Evolutionary conservation across 345 rosid species (phyloP).

Genomic region (Sapria himalayana): DNA sequence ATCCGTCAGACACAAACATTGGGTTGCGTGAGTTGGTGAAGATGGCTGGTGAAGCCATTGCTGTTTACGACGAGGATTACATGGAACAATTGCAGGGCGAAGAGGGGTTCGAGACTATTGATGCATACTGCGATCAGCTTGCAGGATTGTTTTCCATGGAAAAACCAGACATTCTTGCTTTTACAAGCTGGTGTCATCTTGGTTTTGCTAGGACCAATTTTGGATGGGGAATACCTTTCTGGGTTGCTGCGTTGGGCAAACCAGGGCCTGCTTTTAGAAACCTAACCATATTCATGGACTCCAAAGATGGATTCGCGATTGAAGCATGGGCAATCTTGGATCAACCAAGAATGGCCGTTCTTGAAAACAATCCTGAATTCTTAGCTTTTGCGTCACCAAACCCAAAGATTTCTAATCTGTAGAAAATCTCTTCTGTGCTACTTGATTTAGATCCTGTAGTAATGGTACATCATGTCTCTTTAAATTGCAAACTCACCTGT

Average conservation of each 20-base stretch:
- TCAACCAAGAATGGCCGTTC: neutral
- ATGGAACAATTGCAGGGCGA: neutral
- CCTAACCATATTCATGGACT: slow-evolving; percentile 5
- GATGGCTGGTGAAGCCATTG: slow-evolving; percentile 4
- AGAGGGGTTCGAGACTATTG: neutral
- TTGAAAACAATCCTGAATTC: slow-evolving; percentile 7
- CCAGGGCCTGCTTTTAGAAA: slow-evolving; percentile 5
- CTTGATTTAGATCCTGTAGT: no score
- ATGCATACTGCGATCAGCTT: neutral
- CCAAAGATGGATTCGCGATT: slow-evolving; percentile 4
- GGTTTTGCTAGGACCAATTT: no score
- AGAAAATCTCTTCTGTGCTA: no score
- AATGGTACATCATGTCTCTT: no score
- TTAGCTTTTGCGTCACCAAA: slow-evolving; percentile 10
- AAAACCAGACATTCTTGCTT: slow-evolving; percentile 4
- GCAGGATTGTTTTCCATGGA: neutral
- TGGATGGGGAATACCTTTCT: slow-evolving; percentile 9
- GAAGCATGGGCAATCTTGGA: slow-evolving; percentile 13
- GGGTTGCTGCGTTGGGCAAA: slow-evolving; percentile 1
- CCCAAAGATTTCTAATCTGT: slow-evolving; percentile 8
- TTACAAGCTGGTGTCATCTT: no score
- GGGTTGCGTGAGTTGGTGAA: neutral
- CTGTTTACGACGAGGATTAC: neutral
- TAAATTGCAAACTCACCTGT: no score
- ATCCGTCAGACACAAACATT: neutral